A percentile compares a stretch with the other conserved stretches of the same genome.
phyloP scores from a whole-genome alignment of 2,329 filamentous ascomycete genomes.

The Paecilomyces formosus region DNA sequence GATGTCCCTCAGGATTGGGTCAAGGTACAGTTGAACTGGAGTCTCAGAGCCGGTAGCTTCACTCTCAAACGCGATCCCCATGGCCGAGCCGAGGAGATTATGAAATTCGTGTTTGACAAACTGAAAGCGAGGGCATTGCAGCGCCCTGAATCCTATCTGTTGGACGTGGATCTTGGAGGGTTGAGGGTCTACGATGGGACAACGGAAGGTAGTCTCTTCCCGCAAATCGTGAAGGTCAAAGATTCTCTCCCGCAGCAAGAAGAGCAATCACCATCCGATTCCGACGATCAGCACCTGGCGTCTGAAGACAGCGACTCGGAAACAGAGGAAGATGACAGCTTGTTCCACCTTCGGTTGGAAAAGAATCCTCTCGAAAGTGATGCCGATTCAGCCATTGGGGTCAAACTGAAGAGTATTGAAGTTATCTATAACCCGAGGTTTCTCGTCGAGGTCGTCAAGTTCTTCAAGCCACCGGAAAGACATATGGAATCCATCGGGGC shows the following conservation, averaged over 20 bases:
- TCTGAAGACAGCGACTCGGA: conserved; percentile 33
- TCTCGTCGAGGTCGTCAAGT: conserved; percentile 81
- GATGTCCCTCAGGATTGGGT: conserved; percentile 86
- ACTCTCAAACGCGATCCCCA: conserved; percentile 82
- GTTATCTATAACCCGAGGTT: conserved; percentile 97
- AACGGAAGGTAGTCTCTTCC: conserved; percentile 81
- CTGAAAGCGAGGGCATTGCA: conserved; percentile 88
- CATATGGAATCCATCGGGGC: conserved; percentile 98
- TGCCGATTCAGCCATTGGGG: conserved; percentile 81
- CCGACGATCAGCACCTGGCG: conserved; percentile 30
- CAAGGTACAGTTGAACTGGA: conserved; percentile 87
- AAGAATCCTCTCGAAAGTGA: conserved; percentile 90
- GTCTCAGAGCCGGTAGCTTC: conserved; percentile 92
- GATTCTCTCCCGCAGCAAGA: conserved; percentile 60
- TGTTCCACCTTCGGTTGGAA: conserved; percentile 90
- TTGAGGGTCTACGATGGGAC: conserved; percentile 94
- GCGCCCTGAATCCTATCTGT: conserved; percentile 81
- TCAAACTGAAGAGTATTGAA: conserved; percentile 91
- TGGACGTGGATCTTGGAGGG: conserved; percentile 83
- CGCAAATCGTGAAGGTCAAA: conserved; percentile 93
- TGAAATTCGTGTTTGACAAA: conserved; percentile 88
- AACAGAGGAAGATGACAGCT: conserved; percentile 57
- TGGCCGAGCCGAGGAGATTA: conserved; percentile 67
- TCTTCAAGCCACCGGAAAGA: conserved; percentile 91
- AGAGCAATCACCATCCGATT: conserved; percentile 21